Percentiles rank a stretch among this genome's conserved stretches.
These are phyloP conservation scores for Plasmodium gaboni DNA, from an alignment of 169 alveolate genomes.

Conservation along the genomic window DNA sequence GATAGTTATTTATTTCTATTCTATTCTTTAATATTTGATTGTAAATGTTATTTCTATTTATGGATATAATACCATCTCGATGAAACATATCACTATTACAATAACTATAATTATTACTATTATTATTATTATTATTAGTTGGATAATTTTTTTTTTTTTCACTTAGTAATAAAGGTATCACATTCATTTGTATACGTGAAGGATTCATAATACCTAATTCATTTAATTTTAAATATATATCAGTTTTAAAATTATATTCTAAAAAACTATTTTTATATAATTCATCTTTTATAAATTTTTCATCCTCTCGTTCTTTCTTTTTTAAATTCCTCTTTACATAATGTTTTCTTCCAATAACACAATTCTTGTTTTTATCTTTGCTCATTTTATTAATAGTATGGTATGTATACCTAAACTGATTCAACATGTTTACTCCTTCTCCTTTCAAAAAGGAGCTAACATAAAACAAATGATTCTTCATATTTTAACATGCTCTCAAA, in stretches of 20 bases:
- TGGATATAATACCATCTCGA: too few relatives aligned
- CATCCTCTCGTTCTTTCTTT: background rate
- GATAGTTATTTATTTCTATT: constrained; percentile 35
- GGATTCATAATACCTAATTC: constrained; percentile 59
- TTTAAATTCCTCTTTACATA: background rate
- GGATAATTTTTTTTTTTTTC: background rate
- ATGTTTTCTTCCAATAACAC: too few relatives aligned
- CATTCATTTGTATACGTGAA: constrained; percentile 61
- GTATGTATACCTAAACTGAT: too few relatives aligned
- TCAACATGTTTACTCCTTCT: too few relatives aligned
- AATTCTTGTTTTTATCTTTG: background rate
- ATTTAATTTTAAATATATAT: constrained; percentile 57
- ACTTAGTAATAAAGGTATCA: constrained; percentile 60
- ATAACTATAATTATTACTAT: too few relatives aligned
- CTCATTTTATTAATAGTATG: background rate
- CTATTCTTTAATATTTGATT: constrained; percentile 51
- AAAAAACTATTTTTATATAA: constrained; percentile 44
- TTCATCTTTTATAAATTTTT: constrained; percentile 27
- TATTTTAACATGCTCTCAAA: too few relatives aligned
- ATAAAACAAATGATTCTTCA: too few relatives aligned
- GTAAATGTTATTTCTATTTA: constrained; percentile 13
- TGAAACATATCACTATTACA: too few relatives aligned
- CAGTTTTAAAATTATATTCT: constrained; percentile 68
- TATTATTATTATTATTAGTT: background rate
- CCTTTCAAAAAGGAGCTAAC: too few relatives aligned